Evolutionary conservation across 2,329 filamentous ascomycete genomes (phyloP), one percentile per base, ranked within the genome.

Genomic region (Claviceps purpurea): DNA sequence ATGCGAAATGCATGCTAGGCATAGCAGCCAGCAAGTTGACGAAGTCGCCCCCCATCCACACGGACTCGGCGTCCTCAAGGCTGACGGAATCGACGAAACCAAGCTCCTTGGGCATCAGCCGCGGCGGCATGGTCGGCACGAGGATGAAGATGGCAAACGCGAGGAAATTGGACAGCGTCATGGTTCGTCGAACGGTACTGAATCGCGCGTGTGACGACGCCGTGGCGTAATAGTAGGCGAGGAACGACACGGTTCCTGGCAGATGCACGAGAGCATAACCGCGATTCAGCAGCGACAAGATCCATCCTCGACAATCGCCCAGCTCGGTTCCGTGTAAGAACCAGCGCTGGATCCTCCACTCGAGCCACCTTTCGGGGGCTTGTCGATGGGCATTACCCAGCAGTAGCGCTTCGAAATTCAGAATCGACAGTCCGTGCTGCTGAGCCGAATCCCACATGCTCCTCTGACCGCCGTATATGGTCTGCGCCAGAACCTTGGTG

Each of bases 251-350:
- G 2, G 81, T 85, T 20, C 81, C 82, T 0, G 82, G 83, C 55
- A 86, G 85, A 65, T 86, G 83, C 58, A 87, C 84, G 64, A 85
- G 85, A 8, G 81, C 84, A 66, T 85, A 86, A 22, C 76, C 76
- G 60, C 81, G 75, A 65, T 85, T 86, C 54, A 79, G 83, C 73
- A 75, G 82, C 55, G 70, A 75, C 73, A 87, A 74, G 30, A 81
- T 69, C 46, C 66, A 54, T 39, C 52, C 59, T 70, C 68, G 52
- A 49, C 52, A 57, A 40, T 61, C 59, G 50, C 60, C 59, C 8
- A 63, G 59, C 54, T 76, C 75, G 18, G 78, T 74, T 1, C 76
- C 77, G 55, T 77, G 75, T 52, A 76, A 67, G 59, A 79, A 79
- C 38, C 73, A 73, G 46, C 69, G 64, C 65, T 88, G 84, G 46